Conservation (phyloP, 2,329 filamentous ascomycete species). For the Ilyonectria mors-panacis region DNA sequence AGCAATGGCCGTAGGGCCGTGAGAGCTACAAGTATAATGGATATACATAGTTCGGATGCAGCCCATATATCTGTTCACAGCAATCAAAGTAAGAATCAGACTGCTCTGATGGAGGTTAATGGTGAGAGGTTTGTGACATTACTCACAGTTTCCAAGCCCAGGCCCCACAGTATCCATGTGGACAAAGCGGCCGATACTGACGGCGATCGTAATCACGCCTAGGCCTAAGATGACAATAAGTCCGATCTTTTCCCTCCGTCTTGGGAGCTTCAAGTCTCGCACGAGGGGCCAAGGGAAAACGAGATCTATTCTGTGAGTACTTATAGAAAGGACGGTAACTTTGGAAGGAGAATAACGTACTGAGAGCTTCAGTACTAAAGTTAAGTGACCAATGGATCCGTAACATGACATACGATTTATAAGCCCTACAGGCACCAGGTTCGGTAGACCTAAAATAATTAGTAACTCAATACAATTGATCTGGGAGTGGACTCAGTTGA, state of each 20-base stretch:
- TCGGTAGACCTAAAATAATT: slow-evolving; percentile 5
- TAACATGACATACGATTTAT: slow-evolving; percentile 37
- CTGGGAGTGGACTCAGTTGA: no score
- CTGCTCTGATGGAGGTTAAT: neutral
- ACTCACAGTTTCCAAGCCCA: slow-evolving; percentile 30
- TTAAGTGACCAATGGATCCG: slow-evolving; percentile 44
- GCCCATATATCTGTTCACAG: slow-evolving; percentile 33
- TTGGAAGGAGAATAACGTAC: slow-evolving; percentile 18
- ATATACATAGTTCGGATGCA: slow-evolving; percentile 33
- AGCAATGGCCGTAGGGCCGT: slow-evolving; percentile 31
- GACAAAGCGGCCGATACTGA: slow-evolving; percentile 41
- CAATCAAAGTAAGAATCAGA: neutral
- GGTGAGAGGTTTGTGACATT: neutral
- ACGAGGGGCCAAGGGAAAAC: slow-evolving; percentile 41
- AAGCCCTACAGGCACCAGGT: slow-evolving; percentile 29
- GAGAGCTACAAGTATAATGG: slow-evolving; percentile 35
- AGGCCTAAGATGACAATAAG: slow-evolving; percentile 38
- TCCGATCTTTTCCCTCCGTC: slow-evolving; percentile 38
- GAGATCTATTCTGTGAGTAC: slow-evolving; percentile 32
- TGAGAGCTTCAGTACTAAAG: slow-evolving; percentile 42
- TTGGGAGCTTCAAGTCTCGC: slow-evolving; percentile 32
- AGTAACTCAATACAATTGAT: neutral
- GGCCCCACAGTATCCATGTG: slow-evolving; percentile 33
- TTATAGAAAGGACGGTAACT: no score
- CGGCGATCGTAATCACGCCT: slow-evolving; percentile 39